Base-by-base conservation (phyloP, 176 grass and related monocot species). In the Aegilops sharonensis region DNA sequence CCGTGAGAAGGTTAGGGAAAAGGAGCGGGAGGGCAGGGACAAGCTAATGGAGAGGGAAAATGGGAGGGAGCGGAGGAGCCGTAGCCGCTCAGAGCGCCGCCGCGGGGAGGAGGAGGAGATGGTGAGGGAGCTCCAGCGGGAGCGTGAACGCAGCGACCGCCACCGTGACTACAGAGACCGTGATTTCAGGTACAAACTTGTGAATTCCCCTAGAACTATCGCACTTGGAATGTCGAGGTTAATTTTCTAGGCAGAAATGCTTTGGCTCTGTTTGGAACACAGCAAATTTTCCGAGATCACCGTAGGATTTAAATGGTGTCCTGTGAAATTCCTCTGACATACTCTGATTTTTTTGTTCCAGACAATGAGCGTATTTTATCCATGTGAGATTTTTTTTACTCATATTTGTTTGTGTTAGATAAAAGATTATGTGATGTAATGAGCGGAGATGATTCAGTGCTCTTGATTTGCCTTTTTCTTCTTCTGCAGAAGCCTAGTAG, bases 51-150 rank as follows among this genome's bases (percentile, higher is more conserved):
- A 82, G 69, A 57, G 59, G 40, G 86, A 64, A 59, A 85, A 37
- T 20, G 91, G 83, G 78, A 91, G n/a, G 70, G 88, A 89, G 70
- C 92, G 93, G 66, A 94, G 94, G 64, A 98, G 95, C 81, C 71
- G 88, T 76, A 91, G 89, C 81, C 75, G 85, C 29, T 84, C 89
- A 3, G 85, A 91, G 85, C 85, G 89, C 23, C 93, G 84, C 62
- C 89, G 78, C 21, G 92, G 87, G 1, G 91, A 92, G 59, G 96
- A 98, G 32, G 85, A 56, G 72, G 95, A 97, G 65, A 91, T 86
- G 82, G 93, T 85, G 15, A 83, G 85, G 67, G 89, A 90, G 84
- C 85, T 90, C 34, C 57, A 87, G 85, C 75, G 43, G 15, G 85
- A 91, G 81, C 85, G 89, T 2, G 90, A 89, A 32, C 78, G 67